A percentile compares a stretch with the other conserved stretches of the same genome.
These are phyloP conservation scores for Steccherinum ochraceum DNA, from an alignment of 768 basidiomycete species.

Conservation along the genomic window DNA sequence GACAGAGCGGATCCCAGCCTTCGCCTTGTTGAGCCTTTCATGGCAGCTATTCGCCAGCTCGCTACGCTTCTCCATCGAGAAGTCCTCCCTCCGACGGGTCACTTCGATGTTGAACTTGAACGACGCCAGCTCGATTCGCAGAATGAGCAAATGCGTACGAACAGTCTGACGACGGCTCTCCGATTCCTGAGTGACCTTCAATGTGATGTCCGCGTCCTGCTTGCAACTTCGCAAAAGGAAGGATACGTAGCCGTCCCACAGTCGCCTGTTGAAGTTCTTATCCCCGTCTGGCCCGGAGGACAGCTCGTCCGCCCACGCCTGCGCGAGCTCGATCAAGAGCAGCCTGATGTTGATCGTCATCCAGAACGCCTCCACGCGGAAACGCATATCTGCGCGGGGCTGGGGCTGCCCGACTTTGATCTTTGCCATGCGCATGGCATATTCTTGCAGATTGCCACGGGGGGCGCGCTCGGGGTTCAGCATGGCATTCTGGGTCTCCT, in stretches of 20 bases:
- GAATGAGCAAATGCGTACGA: slow-evolving; percentile 32
- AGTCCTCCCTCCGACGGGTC: slow-evolving; percentile 11
- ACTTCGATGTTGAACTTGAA: slow-evolving; percentile 43
- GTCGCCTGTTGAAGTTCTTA: slow-evolving; percentile 23
- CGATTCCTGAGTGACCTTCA: slow-evolving; percentile 39
- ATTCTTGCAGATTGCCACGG: slow-evolving; percentile 22
- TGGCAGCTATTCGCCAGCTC: slow-evolving; percentile 6
- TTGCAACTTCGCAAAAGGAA: slow-evolving; percentile 43
- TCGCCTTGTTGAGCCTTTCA: slow-evolving; percentile 6
- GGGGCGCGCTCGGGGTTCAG: slow-evolving; percentile 27
- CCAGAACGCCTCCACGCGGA: slow-evolving; percentile 57
- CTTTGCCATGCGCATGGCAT: slow-evolving; percentile 47
- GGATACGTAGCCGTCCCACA: slow-evolving; percentile 41
- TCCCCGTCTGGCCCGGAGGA: slow-evolving; percentile 10
- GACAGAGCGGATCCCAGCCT: neutral
- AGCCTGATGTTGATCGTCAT: slow-evolving; percentile 47
- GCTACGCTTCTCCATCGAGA: neutral
- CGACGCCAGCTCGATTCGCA: slow-evolving; percentile 42
- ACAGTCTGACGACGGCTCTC: slow-evolving; percentile 49
- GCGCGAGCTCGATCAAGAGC: slow-evolving; percentile 38
- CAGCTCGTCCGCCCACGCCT: slow-evolving; percentile 32
- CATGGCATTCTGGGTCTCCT: slow-evolving; percentile 33
- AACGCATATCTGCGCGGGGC: slow-evolving; percentile 54
- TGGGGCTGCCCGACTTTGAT: slow-evolving; percentile 49
- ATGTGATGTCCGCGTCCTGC: slow-evolving; percentile 41